phyloP scores from a whole-genome alignment of 2,329 filamentous ascomycete genomes.

The Neodidymelliopsis sp. region DNA sequence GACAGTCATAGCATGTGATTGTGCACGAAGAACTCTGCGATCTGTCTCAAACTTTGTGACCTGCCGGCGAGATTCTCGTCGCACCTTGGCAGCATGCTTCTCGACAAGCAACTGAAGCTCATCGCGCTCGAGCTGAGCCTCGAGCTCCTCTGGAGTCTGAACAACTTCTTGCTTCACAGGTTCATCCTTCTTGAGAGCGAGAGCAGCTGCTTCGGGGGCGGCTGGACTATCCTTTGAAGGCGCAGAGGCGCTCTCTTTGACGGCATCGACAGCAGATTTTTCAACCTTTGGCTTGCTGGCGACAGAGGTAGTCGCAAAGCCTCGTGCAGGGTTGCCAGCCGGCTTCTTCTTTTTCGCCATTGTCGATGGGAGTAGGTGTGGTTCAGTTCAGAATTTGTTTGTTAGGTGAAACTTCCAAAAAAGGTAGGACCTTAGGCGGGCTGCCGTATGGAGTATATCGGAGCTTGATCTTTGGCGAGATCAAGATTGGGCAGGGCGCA shows the following conservation, averaged over 20 bases:
- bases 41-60: constrained; percentile 83
- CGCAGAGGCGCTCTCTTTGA: constrained; percentile 13
- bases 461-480: constrained; percentile 46
- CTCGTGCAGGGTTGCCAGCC: constrained; percentile 83
- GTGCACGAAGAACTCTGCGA: constrained; percentile 78
- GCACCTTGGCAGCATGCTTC: constrained; percentile 79
- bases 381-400: constrained; percentile 8
- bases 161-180: constrained; percentile 51
- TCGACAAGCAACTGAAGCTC: constrained; percentile 89
- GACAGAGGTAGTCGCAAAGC: constrained; percentile 92
- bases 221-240: constrained; percentile 25
- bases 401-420: constrained; percentile 21
- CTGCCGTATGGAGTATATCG: constrained; percentile 46
- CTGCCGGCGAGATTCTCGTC: constrained; percentile 80
- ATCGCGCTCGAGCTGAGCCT: constrained; percentile 86
- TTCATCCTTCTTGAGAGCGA: constrained; percentile 16
- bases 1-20: constrained; percentile 75
- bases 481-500: constrained; percentile 41
- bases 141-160: constrained; percentile 84
- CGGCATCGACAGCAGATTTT: constrained; percentile 30
- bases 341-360: constrained; percentile 97
- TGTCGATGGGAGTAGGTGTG: constrained; percentile 23
- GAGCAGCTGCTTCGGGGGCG: constrained; percentile 12
- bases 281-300: constrained; percentile 76
- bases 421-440: constrained; percentile 28